Conservation (phyloP, 805 yeast genomes). For the Dipodascopsis uninucleata region DNA sequence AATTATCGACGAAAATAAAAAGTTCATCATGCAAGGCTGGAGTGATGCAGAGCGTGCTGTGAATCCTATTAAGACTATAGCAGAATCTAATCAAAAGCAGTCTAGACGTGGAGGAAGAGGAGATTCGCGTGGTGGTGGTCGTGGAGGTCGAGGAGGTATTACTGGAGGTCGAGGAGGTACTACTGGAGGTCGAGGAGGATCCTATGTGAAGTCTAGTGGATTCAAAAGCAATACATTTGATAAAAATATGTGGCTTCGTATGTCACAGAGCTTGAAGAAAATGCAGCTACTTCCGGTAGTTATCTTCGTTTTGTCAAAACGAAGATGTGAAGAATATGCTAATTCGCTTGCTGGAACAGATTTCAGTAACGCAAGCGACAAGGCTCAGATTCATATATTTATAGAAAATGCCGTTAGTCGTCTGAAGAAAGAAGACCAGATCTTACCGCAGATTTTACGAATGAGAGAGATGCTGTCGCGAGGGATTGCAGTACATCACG, state of each 20-base stretch:
- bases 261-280: conserved; percentile 66
- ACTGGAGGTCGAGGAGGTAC: conserved; percentile 43
- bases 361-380: conserved; percentile 78
- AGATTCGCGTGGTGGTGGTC: conserved; percentile 31
- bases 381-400: conserved; percentile 89
- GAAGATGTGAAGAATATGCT: conserved; percentile 90
- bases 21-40: conserved; percentile 56
- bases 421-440: conserved; percentile 85
- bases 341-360: conserved; percentile 68
- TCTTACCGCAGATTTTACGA: conserved; percentile 83
- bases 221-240: conserved; percentile 61
- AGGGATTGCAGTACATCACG: conserved; percentile 95
- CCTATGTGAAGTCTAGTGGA: conserved; percentile 35
- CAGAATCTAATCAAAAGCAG: conserved; percentile 1
- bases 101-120: conserved; percentile 38
- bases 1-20: conserved; percentile 69
- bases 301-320: conserved; percentile 87
- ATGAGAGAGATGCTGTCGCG: conserved; percentile 77
- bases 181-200: conserved; percentile 30
- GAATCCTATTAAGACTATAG: conserved; percentile 35
- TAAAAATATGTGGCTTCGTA: conserved; percentile 69
- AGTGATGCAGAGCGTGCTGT: conserved; percentile 34
- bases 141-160: conserved; percentile 37
- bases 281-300: conserved; percentile 85
- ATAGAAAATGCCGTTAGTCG: conserved; percentile 85